Percentiles rank a stretch among this genome's conserved stretches.
phyloP scores from a whole-genome alignment of 352 stramenopile genomes.

The Thraustochytrium sp. region DNA sequence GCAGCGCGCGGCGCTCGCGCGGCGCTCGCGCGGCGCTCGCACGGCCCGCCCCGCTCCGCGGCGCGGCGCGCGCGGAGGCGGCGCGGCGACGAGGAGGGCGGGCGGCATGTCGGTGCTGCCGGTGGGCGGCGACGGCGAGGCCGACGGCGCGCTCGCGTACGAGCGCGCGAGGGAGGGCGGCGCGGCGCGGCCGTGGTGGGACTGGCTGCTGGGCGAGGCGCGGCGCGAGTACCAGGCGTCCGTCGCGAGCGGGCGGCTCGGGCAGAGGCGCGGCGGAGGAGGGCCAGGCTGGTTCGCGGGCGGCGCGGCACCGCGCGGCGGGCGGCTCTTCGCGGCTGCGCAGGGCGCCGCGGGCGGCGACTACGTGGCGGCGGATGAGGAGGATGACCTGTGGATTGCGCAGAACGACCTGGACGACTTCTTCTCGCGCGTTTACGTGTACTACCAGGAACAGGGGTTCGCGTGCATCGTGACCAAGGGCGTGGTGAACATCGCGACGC shows the following conservation, averaged over 20 bases:
- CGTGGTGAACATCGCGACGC: conserved; percentile 79
- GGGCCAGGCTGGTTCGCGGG: too few species aligned
- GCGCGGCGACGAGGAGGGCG: too few species aligned
- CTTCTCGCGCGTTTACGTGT: conserved; percentile 85
- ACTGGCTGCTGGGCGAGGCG: conserved; percentile 5
- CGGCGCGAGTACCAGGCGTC: neutral
- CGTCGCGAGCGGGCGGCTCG: neutral
- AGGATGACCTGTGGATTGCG: conserved; percentile 14
- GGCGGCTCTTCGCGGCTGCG: too few species aligned
- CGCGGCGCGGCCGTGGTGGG: neutral
- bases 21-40: too few species aligned
- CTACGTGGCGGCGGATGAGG: neutral
- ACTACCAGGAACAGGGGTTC: conserved; percentile 88
- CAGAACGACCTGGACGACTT: conserved; percentile 55
- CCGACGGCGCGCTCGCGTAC: neutral
- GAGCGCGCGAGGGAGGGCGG: neutral
- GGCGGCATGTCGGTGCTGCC: too few species aligned
- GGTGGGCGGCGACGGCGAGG: neutral
- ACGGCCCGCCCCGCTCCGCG: too few species aligned
- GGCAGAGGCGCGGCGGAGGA: neutral
- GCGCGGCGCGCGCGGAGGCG: too few species aligned
- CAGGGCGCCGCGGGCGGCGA: neutral
- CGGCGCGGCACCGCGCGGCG: too few species aligned
- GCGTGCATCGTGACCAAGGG: conserved; percentile 76
- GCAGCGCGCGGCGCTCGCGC: too few species aligned